Conservation (phyloP, 2,329 filamentous ascomycete genomes). For the Xylariales sp. region DNA sequence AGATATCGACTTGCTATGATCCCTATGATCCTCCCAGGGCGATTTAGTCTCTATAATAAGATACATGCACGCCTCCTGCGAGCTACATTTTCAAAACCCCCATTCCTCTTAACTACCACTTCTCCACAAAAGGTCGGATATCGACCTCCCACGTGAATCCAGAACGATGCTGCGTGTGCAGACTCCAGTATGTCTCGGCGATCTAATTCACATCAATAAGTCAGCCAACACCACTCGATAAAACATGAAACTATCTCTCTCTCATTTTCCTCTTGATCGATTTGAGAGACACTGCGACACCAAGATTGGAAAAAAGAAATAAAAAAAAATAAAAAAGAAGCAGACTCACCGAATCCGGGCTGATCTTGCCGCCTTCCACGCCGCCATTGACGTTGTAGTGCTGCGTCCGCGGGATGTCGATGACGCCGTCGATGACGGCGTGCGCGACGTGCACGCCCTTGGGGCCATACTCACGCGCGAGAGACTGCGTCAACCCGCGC, state of each 20-base stretch:
- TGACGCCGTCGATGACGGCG: slow-evolving; percentile 78
- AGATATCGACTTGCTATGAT: too few species aligned
- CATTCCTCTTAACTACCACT: slow-evolving; percentile 61
- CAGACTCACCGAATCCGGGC: slow-evolving; percentile 63
- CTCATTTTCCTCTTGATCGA: too few species aligned
- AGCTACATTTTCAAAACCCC: too few species aligned
- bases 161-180: slow-evolving; percentile 76
- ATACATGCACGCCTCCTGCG: too few species aligned
- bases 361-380: slow-evolving; percentile 60
- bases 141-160: slow-evolving; percentile 82
- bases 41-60: too few species aligned
- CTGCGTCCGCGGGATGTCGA: slow-evolving; percentile 72
- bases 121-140: slow-evolving; percentile 75
- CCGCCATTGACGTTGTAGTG: slow-evolving; percentile 39
- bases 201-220: slow-evolving; percentile 51
- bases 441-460: slow-evolving; percentile 81
- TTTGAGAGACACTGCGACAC: too few species aligned
- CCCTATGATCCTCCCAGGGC: too few species aligned
- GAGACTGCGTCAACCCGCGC: slow-evolving; percentile 67
- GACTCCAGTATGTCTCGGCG: slow-evolving; percentile 79
- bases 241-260: too few species aligned
- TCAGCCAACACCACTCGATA: slow-evolving; percentile 7
- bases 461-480: slow-evolving; percentile 81
- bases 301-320: too few species aligned
- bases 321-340: too few species aligned